A percentile compares a stretch with the other conserved stretches of the same genome.
These are phyloP conservation scores for Diplodia sapinea DNA, from an alignment of 2,329 filamentous ascomycete species.

Conservation along the genomic window DNA sequence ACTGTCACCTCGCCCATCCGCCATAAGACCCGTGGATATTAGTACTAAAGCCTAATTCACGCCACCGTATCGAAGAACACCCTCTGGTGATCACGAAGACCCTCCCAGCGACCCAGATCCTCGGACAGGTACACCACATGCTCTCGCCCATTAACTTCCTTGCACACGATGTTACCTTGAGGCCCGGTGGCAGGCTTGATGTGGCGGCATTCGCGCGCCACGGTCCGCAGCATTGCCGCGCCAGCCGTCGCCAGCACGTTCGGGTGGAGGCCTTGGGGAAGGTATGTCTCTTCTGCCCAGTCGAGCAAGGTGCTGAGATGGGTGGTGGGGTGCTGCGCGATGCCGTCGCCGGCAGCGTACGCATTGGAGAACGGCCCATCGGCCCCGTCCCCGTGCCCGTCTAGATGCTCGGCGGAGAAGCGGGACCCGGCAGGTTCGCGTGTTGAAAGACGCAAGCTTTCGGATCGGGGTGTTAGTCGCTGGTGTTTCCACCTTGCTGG, in stretches of 20 bases:
- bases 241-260: conserved; percentile 42
- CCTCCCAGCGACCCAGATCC: background rate
- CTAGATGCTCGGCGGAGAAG: no score
- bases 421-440: no score
- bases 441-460: background rate
- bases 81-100: background rate
- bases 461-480: background rate
- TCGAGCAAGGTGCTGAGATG: conserved; percentile 37
- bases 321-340: background rate
- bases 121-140: background rate
- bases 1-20: no score
- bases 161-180: background rate
- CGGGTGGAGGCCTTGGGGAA: conserved; percentile 41
- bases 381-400: no score
- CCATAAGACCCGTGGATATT: no score
- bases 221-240: conserved; percentile 42
- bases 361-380: no score
- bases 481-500: background rate
- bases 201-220: conserved; percentile 37
- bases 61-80: background rate
- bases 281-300: conserved; percentile 43
- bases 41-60: background rate
- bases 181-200: background rate
- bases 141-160: background rate
- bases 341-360: background rate